Evolutionary conservation across 2,329 filamentous ascomycete genomes (phyloP).

Genomic region (Fusarium algeriense): DNA sequence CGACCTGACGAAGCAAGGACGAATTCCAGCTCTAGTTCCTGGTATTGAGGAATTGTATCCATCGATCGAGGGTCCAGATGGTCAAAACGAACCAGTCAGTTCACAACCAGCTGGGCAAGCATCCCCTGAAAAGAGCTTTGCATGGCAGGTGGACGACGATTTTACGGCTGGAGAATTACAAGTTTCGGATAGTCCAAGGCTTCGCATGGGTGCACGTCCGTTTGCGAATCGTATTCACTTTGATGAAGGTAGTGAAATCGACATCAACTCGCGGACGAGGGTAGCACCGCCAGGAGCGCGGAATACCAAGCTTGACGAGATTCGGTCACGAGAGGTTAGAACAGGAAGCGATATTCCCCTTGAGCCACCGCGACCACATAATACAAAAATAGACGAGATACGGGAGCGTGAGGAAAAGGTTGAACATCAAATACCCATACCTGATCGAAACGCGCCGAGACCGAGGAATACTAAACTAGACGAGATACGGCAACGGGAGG

Average conservation of each 20-base stretch:
- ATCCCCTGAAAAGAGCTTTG: constrained; percentile 65
- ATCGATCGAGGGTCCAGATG: constrained; percentile 49
- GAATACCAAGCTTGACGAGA: constrained; percentile 61
- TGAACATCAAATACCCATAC: constrained; percentile 50
- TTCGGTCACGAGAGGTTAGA: constrained; percentile 58
- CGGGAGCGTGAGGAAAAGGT: constrained; percentile 51
- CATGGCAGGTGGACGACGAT: constrained; percentile 69
- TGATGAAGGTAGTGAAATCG: constrained; percentile 48
- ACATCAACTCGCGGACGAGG: constrained; percentile 47
- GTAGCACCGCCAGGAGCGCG: constrained; percentile 49
- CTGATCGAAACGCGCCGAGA: constrained; percentile 47
- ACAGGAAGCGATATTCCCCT: constrained; percentile 45
- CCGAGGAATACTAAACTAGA: constrained; percentile 62
- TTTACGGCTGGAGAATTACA: constrained; percentile 69
- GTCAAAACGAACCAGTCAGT: constrained; percentile 5
- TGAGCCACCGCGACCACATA: constrained; percentile 34
- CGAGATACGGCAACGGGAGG: constrained; percentile 61
- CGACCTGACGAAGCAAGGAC: constrained; percentile 46
- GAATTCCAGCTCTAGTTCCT: constrained; percentile 55
- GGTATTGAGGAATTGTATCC: constrained; percentile 55
- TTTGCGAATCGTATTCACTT: constrained; percentile 53
- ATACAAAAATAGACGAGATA: constrained; percentile 55
- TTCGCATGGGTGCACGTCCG: constrained; percentile 55
- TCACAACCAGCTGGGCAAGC: constrained; percentile 8
- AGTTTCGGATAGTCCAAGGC: constrained; percentile 67